Evolutionary conservation across 352 stramenopile species (phyloP).

Genomic region (Elongisporangium senticosum): DNA sequence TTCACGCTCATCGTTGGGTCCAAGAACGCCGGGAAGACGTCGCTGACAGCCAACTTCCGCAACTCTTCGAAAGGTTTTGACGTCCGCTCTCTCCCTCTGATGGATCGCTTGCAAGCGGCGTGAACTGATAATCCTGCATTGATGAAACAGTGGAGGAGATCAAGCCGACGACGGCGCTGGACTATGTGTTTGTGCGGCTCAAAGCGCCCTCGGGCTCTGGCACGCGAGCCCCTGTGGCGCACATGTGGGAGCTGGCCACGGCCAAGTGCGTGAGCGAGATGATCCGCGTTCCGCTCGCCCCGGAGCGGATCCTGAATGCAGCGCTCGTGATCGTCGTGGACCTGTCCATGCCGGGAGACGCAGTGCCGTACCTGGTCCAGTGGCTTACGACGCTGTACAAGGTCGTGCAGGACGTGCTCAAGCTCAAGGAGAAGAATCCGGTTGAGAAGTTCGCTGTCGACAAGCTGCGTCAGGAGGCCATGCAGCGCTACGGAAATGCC

Average conservation of each 20-base stretch:
- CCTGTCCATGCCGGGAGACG: constrained; percentile 71
- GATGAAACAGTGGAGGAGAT: constrained; percentile 58
- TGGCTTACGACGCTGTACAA: constrained; percentile 64
- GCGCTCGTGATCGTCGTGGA: constrained; percentile 82
- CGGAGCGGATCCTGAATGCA: constrained; percentile 68
- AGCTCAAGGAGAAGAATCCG: constrained; percentile 59
- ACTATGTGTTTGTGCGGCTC: constrained; percentile 86
- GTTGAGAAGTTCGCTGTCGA: constrained; percentile 59
- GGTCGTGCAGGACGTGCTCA: constrained; percentile 49
- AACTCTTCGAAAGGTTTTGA: constrained; percentile 46
- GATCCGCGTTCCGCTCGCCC: constrained; percentile 74
- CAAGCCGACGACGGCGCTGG: constrained; percentile 89
- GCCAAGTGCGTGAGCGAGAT: constrained; percentile 78
- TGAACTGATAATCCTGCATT: constrained; percentile 11
- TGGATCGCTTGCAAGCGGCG: neutral
- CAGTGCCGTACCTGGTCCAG: constrained; percentile 71
- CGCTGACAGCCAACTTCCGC: constrained; percentile 59
- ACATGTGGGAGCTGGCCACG: constrained; percentile 91
- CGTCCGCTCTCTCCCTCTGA: neutral
- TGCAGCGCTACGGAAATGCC: constrained; percentile 39
- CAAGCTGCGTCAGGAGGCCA: constrained; percentile 38
- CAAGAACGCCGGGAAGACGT: constrained; percentile 76
- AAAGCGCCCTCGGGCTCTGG: constrained; percentile 35
- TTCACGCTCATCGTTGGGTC: constrained; percentile 67
- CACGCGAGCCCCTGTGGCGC: constrained; percentile 45